A percentile compares a stretch with the other conserved stretches of the same genome.
phyloP scores from a whole-genome alignment of 2,329 filamentous ascomycete species.

The Zasmidium citrigriseum region DNA sequence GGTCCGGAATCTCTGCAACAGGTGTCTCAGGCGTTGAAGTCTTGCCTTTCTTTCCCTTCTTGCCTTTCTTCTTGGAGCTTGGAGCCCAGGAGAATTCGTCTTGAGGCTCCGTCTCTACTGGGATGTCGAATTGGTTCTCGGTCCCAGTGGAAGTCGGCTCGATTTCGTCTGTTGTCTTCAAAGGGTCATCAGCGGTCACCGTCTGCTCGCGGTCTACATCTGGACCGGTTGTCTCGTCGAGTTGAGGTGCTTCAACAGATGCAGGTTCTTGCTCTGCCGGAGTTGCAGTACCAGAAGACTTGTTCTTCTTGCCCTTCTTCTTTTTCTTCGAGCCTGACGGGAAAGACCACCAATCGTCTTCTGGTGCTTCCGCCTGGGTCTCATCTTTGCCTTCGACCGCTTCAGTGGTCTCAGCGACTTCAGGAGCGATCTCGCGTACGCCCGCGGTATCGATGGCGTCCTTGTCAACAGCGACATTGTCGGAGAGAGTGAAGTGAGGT shows the following conservation, averaged over 20 bases:
- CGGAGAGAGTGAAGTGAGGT: not conserved
- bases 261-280: not conserved
- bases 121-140: not conserved
- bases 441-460: not conserved
- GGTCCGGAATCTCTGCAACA: not conserved
- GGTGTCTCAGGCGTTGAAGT: conserved; percentile 2
- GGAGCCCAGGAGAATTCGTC: conserved; percentile 10
- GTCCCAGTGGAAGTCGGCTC: not conserved
- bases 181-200: not conserved
- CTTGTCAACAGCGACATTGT: not conserved
- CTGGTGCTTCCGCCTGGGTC: conserved; percentile 16
- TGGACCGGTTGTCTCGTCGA: not conserved
- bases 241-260: not conserved
- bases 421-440: not conserved
- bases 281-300: not conserved
- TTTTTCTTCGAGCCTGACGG: conserved; percentile 25
- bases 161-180: not conserved
- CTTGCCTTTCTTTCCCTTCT: conserved; percentile 27
- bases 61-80: conserved; percentile 18
- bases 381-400: not conserved
- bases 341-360: conserved; percentile 14
- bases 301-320: conserved; percentile 32
- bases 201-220: not conserved
- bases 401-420: not conserved
- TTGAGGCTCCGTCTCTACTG: conserved; percentile 1